phyloP scores from a whole-genome alignment of 495 filamentous ascomycete species.

The Geoglossum glabrum region DNA sequence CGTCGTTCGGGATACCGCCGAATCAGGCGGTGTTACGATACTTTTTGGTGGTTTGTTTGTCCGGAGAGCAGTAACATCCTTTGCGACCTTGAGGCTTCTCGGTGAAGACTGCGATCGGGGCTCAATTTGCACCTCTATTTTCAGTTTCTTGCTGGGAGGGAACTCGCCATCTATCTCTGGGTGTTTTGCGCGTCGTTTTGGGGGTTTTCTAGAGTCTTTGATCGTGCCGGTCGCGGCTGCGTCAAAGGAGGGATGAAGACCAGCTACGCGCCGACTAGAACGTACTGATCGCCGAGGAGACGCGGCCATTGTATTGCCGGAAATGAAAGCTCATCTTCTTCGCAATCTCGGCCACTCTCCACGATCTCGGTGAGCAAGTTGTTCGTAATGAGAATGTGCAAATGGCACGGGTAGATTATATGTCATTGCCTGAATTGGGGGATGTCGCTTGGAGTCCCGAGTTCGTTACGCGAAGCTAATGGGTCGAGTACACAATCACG shows the following conservation, averaged over 20 bases:
- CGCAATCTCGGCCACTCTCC: background rate
- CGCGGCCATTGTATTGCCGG: conserved; percentile 2
- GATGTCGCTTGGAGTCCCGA: background rate
- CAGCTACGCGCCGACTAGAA: conserved; percentile 2
- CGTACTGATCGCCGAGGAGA: conserved; percentile 1
- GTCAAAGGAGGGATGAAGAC: background rate
- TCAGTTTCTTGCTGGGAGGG: background rate
- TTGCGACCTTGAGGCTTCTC: background rate
- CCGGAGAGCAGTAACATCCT: background rate
- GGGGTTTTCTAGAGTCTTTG: background rate
- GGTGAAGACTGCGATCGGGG: background rate
- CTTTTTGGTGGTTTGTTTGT: background rate
- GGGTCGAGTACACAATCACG: too few species aligned
- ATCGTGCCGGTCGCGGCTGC: background rate
- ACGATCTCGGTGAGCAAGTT: background rate
- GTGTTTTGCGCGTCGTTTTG: conserved; percentile 1
- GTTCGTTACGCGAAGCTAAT: background rate
- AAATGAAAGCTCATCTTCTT: conserved; percentile 3
- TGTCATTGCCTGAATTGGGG: background rate
- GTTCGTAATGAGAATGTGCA: background rate
- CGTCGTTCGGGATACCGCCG: background rate
- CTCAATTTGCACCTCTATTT: conserved; percentile 3
- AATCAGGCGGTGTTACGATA: background rate
- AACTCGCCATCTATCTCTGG: background rate
- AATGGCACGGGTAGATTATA: background rate